phyloP scores from a whole-genome alignment of 495 filamentous ascomycete species.

The Lichina pygmaea region DNA sequence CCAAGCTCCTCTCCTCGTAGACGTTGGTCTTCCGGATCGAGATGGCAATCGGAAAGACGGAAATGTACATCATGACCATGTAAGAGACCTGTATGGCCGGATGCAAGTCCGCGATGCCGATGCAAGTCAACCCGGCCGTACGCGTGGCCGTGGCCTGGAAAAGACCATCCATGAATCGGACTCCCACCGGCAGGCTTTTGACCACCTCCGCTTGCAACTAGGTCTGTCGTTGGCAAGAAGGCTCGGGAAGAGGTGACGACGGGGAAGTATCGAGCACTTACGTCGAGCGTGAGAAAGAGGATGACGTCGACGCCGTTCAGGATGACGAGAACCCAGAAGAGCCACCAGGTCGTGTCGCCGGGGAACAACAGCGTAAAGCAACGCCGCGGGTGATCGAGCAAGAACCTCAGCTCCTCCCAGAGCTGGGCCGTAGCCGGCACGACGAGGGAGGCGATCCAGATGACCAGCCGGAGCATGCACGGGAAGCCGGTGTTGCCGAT shows the following conservation, averaged over 20 bases:
- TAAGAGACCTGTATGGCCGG: slow-evolving; percentile 87
- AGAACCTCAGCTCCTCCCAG: slow-evolving; percentile 71
- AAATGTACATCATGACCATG: slow-evolving; percentile 99
- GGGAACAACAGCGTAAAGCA: slow-evolving; percentile 91
- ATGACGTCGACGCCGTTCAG: slow-evolving; percentile 67
- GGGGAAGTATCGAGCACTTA: slow-evolving; percentile 15
- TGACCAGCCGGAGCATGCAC: slow-evolving; percentile 70
- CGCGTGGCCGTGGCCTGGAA: slow-evolving; percentile 73
- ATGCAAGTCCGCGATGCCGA: slow-evolving; percentile 51
- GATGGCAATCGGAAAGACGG: slow-evolving; percentile 85
- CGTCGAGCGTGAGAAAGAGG: slow-evolving; percentile 74
- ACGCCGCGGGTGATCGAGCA: slow-evolving; percentile 78
- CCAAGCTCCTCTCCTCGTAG: slow-evolving; percentile 83
- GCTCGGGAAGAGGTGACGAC: too few relatives aligned
- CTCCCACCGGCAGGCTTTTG: slow-evolving; percentile 28
- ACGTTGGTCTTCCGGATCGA: slow-evolving; percentile 83
- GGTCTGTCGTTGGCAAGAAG: too few relatives aligned
- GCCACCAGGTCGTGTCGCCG: slow-evolving; percentile 78
- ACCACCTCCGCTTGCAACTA: too few relatives aligned
- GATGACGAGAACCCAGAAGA: slow-evolving; percentile 59
- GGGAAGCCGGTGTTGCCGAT: slow-evolving; percentile 90
- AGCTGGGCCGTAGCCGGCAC: slow-evolving; percentile 31
- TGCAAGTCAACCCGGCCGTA: slow-evolving; percentile 64
- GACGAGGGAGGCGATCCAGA: slow-evolving; percentile 43
- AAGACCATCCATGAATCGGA: slow-evolving; percentile 52